Evolutionary conservation across 2,329 filamentous ascomycete genomes (phyloP).

Genomic region (Sphaceloma murrayae): DNA sequence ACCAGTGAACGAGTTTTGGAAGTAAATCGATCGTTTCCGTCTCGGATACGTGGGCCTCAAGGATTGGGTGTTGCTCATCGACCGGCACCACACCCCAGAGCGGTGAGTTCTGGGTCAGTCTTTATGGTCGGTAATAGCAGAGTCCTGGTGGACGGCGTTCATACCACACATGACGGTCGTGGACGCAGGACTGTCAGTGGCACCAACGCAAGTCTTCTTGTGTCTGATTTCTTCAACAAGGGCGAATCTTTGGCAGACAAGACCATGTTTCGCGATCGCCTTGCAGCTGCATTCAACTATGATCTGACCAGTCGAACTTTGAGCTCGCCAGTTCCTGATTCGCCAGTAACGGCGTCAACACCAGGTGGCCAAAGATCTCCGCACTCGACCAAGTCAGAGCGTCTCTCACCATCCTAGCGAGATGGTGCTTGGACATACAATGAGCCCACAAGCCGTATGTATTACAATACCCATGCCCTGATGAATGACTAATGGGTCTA

Average conservation of each 20-base stretch:
- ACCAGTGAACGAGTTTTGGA: constrained; percentile 12
- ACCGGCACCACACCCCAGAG: not conserved
- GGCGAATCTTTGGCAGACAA: constrained; percentile 43
- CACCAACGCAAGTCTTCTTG: constrained; percentile 59
- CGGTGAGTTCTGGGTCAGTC: not conserved
- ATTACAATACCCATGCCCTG: not conserved
- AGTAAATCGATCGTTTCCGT: not conserved
- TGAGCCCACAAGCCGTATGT: constrained; percentile 28
- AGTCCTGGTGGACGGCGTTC: constrained; percentile 27
- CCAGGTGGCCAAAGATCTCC: not conserved
- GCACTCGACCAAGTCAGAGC: not conserved
- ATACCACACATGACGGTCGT: constrained; percentile 47
- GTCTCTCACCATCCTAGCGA: constrained; percentile 27
- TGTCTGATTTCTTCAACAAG: constrained; percentile 44
- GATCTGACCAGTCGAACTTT: constrained; percentile 60
- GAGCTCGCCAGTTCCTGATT: constrained; percentile 20
- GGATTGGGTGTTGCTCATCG: not conserved
- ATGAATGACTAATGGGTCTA: not conserved
- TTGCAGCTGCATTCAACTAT: constrained; percentile 74
- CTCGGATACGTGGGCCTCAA: not conserved
- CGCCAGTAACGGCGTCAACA: no score
- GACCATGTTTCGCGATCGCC: constrained; percentile 59
- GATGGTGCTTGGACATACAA: constrained; percentile 35
- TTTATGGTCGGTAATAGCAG: constrained; percentile 9
- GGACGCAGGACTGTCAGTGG: constrained; percentile 58